Base-by-base conservation (phyloP, 106 monocot species). In the Dendrobium huoshanense region DNA sequence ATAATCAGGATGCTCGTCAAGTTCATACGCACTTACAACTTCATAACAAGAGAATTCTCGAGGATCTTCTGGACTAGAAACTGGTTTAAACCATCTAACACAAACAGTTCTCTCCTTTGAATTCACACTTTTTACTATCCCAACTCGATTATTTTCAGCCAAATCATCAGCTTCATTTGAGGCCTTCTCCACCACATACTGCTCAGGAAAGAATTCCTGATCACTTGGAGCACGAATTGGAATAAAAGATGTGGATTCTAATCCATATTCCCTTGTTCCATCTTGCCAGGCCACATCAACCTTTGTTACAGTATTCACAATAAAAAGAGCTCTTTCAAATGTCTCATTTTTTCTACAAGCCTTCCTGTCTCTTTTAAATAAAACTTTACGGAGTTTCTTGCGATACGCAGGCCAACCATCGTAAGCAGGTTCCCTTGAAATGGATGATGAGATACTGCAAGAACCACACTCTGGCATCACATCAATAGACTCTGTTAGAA, bases 201-300 rank as follows among this genome's bases (percentile, higher is more conserved):
- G 91, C 80, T 95, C 93, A 27, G 99, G 99, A 58, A 99, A 99
- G 67, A 95, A 99, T 47, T 99, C 99, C 76, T 91, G 92, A 75
- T 95, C 99, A 76, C 83, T 90, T 18, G 99, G 93, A 81, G 79
- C 91, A 11, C 85, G 91, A 77, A 99, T 87, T 73, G 95, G 91
- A 77, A 95, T 85, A 19, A 99, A 42, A 64, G 82, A 90, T 73
- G 78, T 99, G 51, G 99, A 88, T 15, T 90, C 84, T 33, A 93
- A 33, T 24, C 85, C 83, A 87, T 61, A 85, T 59, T 93, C 88
- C 72, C 56, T 93, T 22, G 84, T 87, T 67, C 95, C 99, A 89
- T 99, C 87, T 87, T 99, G 99, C 99, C 99, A 99, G 41, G 80
- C 87, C 73, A 99, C 95, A 83, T 91, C 89, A 79, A 95, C 93